Base-by-base conservation (phyloP, 2,329 filamentous ascomycete genomes). In the Pseudopithomyces maydicus region DNA sequence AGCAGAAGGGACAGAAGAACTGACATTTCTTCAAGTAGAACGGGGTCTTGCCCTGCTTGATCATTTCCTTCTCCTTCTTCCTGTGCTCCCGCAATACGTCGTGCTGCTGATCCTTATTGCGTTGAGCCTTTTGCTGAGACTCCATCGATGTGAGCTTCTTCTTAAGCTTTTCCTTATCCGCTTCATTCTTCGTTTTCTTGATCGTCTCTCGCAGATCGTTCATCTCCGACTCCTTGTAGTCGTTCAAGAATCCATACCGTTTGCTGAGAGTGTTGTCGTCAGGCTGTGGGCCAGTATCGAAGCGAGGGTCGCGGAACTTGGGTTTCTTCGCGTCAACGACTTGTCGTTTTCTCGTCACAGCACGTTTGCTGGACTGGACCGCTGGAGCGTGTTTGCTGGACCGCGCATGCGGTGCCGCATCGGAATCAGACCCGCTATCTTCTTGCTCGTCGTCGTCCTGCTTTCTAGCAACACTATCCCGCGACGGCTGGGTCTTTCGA, bases 301-400 rank as follows among this genome's bases (percentile, higher is more conserved):
- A 99, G 49, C 95, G 89, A 17, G 95, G 95, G 76, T 99, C 95
- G 53, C 94, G 89, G 41, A 80, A 75, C 38, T 65, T 65, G 1
- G 83, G 79, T 71, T 90, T 91, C 55, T 84, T 82, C 14, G 82
- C 78, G 6, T 74, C 82, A 51, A 96, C 80, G 17, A 95, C 88
- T 55, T 88, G 87, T 50, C 94, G 90, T 69, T 85, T 88, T 54
- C 95, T 89, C 1, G 89, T 88, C 22, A 99, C 95, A 49, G 90
- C 89, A 47, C 86, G 86, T 78, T 94, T 96, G 74, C 90, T 92
- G 1, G 92, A 88, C 72, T 92, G 85, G 57, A 95, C 88, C 42
- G 87, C 86, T 0, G 95, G 95, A 0, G 95, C 95, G 78, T 98
- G 92, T 78, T 99, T 99, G 74, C 86, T 93, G 12, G 86, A 77